Base-by-base conservation (phyloP, 2,329 filamentous ascomycete species). In the Penicillium sp. region DNA sequence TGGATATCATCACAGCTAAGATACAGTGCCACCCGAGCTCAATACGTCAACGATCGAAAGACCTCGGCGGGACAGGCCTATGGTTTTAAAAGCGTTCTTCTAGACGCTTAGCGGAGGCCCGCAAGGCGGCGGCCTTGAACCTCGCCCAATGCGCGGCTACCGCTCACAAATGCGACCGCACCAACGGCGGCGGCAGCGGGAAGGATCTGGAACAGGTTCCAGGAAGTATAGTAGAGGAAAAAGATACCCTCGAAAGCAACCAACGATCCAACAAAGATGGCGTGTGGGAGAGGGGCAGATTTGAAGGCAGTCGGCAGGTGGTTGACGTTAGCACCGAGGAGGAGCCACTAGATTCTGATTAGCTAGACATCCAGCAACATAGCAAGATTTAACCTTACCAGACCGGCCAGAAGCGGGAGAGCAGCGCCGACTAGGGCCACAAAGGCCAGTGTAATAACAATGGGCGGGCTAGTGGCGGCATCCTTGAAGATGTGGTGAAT, bases 161-260 rank as follows among this genome's bases (percentile, higher is more conserved):
- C 95, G 72, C 91, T 96, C 61, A 98, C 76, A 72, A 96, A 91
- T 11, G 91, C 86, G 54, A 92, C 84, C 26, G 84, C 77, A 16
- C 88, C 87, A 29, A 95, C 84, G 44, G 87, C 77, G 33, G 81
- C 81, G 53, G 89, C 87, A 26, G 87, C 87, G 4, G 92, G 93
- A 50, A 99, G 81, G 14, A 86, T 87, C 80, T 96, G 89, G 83
- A 98, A 96, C 46, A 99, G 81, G 70, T 88, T 96, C 93, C 93
- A 97, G 70, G 80, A 86, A 53, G 85, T 89, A 78, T 98, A 98
- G 83, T 99, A 99, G 64, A 96, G 78, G 80, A 95, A 93, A 78
- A 99, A 97, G 55, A 96, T 87, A 16, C 85, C 90, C 76, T 99
- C 95, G 81, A 99, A 90, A 23, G 88, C 87, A 39, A 96, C 60